Evolutionary conservation across 1,284 basidiomycete genomes (phyloP).

Genomic region (Golubevia sp.): DNA sequence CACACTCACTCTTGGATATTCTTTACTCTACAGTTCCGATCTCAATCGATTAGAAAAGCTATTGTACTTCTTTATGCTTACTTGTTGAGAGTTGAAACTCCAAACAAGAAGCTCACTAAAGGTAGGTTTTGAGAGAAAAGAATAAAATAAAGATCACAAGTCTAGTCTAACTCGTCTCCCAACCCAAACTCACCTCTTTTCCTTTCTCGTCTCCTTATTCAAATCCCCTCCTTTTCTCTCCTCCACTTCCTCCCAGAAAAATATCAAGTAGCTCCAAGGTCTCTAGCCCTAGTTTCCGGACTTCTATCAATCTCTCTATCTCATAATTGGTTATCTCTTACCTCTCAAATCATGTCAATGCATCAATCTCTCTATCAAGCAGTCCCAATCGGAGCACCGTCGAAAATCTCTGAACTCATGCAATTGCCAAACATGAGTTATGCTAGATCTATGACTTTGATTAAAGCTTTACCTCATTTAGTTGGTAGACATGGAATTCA

Average conservation of each 20-base stretch:
- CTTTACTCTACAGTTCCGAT: constrained; percentile 25
- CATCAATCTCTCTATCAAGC: constrained; percentile 86
- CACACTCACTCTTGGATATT: too few species aligned
- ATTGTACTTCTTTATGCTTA: constrained; percentile 78
- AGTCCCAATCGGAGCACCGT: constrained; percentile 63
- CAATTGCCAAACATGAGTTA: constrained; percentile 46
- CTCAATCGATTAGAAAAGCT: constrained; percentile 37
- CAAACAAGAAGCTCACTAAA: constrained; percentile 12
- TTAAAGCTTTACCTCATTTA: constrained; percentile 19
- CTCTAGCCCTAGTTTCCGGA: constrained; percentile 72
- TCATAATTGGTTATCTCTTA: constrained; percentile 88
- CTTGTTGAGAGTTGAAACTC: constrained; percentile 69
- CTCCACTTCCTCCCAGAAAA: constrained; percentile 69
- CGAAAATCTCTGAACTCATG: constrained; percentile 29
- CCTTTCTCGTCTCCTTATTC: not conserved
- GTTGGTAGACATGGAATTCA: constrained; percentile 41
- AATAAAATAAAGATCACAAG: too few species aligned
- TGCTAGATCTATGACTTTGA: constrained; percentile 13
- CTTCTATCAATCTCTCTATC: constrained; percentile 81
- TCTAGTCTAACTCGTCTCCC: not conserved
- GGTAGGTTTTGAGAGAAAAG: constrained; percentile 16
- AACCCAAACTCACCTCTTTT: constrained; percentile 16
- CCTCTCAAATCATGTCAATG: constrained; percentile 78
- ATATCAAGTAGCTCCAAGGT: constrained; percentile 33
- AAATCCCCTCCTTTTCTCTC: constrained; percentile 58